Percentiles rank a stretch among this genome's conserved stretches.
These are phyloP conservation scores for Cairneyella variabilis DNA, from an alignment of 495 filamentous ascomycete species.

Conservation along the genomic window DNA sequence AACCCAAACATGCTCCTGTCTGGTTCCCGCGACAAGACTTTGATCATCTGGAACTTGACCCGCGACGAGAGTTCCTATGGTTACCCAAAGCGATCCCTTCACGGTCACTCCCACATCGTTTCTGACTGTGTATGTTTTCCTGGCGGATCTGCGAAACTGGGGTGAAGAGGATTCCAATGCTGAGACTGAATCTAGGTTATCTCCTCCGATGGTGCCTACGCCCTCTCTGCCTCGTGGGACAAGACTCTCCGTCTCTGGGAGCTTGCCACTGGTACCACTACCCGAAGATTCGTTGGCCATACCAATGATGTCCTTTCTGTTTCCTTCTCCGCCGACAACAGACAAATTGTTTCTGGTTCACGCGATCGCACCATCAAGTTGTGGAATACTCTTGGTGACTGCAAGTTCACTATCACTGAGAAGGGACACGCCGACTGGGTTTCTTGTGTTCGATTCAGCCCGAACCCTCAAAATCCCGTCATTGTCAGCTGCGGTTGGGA, in stretches of 20 bases:
- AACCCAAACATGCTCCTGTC: conserved; percentile 99
- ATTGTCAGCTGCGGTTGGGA: conserved; percentile 99
- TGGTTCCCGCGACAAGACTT: conserved; percentile 91
- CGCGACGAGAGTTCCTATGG: conserved; percentile 96
- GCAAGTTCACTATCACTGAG: conserved; percentile 99
- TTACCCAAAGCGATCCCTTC: conserved; percentile 96
- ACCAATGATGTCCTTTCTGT: conserved; percentile 99
- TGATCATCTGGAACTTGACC: conserved; percentile 99
- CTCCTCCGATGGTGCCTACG: conserved; percentile 99
- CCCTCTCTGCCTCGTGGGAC: conserved; percentile 98
- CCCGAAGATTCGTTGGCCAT: conserved; percentile 97
- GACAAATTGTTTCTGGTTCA: conserved; percentile 98
- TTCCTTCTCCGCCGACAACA: conserved; percentile 99
- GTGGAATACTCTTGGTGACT: conserved; percentile 99
- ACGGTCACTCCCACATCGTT: conserved; percentile 99
- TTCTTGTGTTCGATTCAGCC: conserved; percentile 98
- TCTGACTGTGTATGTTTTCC: conserved; percentile 90
- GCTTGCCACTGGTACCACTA: conserved; percentile 92
- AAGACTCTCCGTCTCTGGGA: conserved; percentile 99
- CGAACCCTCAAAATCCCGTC: conserved; percentile 99
- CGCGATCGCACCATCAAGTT: conserved; percentile 99
- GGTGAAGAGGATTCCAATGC: conserved; percentile 11
- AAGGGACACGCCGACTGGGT: conserved; percentile 99
- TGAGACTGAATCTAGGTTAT: conserved; percentile 68
- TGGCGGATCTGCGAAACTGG: conserved; percentile 9